phyloP scores from a whole-genome alignment of 176 grass and related monocot species.

The Phyllostachys edulis region DNA sequence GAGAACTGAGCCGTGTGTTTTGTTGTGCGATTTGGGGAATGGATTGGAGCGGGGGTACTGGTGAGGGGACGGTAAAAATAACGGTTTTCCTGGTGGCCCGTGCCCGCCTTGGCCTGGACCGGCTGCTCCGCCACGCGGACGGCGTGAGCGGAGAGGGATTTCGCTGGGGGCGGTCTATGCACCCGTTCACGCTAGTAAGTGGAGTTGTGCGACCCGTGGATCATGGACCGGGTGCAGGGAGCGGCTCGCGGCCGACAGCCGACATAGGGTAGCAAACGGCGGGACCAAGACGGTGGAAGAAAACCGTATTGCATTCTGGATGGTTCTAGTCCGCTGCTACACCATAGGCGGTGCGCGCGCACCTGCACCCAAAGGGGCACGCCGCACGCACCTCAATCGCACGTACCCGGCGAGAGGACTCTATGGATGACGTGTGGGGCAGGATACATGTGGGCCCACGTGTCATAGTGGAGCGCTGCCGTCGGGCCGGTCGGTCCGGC shows the following conservation, averaged over 20 bases:
- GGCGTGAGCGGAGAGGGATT: background rate
- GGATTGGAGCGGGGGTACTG: background rate
- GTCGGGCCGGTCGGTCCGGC: accelerated
- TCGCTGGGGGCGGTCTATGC: background rate
- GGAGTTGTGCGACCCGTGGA: background rate
- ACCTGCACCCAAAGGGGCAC: background rate
- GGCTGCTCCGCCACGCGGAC: constrained; percentile 20
- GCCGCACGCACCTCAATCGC: background rate
- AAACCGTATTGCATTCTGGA: constrained; percentile 27
- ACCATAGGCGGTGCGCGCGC: background rate
- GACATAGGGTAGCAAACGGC: constrained; percentile 18
- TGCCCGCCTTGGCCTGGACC: background rate
- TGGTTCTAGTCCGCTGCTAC: constrained; percentile 20
- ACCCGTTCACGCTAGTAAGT: accelerated
- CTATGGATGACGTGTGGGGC: background rate
- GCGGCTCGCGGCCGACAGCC: background rate
- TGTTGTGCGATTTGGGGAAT: background rate
- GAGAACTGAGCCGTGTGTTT: background rate
- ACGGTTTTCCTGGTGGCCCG: constrained; percentile 22
- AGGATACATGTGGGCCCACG: accelerated
- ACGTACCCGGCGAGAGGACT: background rate
- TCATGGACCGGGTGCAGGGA: background rate
- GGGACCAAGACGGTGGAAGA: constrained; percentile 21
- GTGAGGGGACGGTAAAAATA: constrained; percentile 31
- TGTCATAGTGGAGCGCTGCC: accelerated